Conservation (phyloP, 352 stramenopile species). For the Pythium insidiosum region DNA sequence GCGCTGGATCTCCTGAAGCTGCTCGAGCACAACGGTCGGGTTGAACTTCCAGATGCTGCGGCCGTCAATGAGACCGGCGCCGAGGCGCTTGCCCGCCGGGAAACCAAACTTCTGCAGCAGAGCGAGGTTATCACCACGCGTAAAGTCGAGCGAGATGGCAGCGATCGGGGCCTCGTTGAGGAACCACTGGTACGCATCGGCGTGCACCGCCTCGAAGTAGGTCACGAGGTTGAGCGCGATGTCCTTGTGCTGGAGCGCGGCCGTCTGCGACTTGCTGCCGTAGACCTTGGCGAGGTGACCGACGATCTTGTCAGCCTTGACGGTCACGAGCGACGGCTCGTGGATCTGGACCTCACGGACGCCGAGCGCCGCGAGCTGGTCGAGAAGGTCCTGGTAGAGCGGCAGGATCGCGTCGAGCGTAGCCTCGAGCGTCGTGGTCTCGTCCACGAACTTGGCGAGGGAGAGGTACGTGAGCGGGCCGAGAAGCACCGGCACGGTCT, state of each 20-base stretch:
- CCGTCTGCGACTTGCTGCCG: conserved; percentile 38
- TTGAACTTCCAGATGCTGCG: conserved; percentile 90
- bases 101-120: conserved; percentile 85
- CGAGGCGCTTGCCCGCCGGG: conserved; percentile 76
- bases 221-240: conserved; percentile 72
- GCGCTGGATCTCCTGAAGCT: conserved; percentile 55
- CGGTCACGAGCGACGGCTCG: conserved; percentile 86
- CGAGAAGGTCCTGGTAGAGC: conserved; percentile 72
- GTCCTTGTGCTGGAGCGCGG: conserved; percentile 51
- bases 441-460: conserved; percentile 77
- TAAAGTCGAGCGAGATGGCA: conserved; percentile 89
- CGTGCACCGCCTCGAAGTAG: conserved; percentile 88
- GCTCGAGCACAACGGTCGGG: conserved; percentile 36
- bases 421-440: conserved; percentile 42
- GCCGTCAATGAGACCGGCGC: conserved; percentile 84
- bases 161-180: conserved; percentile 47
- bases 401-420: conserved; percentile 68
- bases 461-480: conserved; percentile 78
- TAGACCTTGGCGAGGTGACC: conserved; percentile 60
- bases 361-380: conserved; percentile 61
- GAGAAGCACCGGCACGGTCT: conserved; percentile 75
- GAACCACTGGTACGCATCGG: conserved; percentile 88
- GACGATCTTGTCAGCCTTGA: conserved; percentile 41
- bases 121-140: conserved; percentile 76
- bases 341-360: conserved; percentile 87